Evolutionary conservation across 148 eudicot genomes (phyloP).

Genomic region (Heliosperma pusillum): DNA sequence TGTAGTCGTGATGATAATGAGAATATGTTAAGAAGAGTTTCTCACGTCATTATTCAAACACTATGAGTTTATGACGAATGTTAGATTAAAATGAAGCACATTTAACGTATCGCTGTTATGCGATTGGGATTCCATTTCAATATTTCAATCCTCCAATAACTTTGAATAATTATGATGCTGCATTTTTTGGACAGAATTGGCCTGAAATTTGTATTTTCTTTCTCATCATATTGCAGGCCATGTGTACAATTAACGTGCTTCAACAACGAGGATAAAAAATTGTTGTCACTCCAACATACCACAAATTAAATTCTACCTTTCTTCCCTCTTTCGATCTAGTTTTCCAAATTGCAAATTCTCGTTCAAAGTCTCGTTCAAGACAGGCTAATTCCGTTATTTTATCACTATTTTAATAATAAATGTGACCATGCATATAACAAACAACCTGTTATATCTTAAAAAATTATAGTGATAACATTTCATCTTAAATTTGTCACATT

Average conservation of each 20-base stretch:
- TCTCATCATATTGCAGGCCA: conserved; percentile 30
- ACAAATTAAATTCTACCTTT: conserved; percentile 20
- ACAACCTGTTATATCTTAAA: no score
- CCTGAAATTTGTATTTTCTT: not conserved
- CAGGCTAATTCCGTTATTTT: no score
- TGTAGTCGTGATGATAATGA: no score
- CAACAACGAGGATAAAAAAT: not conserved
- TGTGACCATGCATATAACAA: no score
- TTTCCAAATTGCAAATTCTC: no score
- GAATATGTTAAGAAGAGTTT: no score
- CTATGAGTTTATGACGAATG: conserved; percentile 34
- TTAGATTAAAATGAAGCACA: not conserved
- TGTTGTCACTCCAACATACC: not conserved
- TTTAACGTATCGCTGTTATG: conserved; percentile 14
- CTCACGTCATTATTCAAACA: no score
- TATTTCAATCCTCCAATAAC: conserved; percentile 10
- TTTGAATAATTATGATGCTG: conserved; percentile 22
- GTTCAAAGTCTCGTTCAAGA: no score
- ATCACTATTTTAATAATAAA: no score
- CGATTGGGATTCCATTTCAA: conserved; percentile 13
- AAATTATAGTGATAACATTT: no score
- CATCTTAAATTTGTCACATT: no score
- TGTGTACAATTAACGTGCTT: conserved; percentile 21
- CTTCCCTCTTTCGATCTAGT: no score
- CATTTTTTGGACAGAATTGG: not conserved